phyloP scores from a whole-genome alignment of 495 filamentous ascomycete species.

The Haplographium delicatum region DNA sequence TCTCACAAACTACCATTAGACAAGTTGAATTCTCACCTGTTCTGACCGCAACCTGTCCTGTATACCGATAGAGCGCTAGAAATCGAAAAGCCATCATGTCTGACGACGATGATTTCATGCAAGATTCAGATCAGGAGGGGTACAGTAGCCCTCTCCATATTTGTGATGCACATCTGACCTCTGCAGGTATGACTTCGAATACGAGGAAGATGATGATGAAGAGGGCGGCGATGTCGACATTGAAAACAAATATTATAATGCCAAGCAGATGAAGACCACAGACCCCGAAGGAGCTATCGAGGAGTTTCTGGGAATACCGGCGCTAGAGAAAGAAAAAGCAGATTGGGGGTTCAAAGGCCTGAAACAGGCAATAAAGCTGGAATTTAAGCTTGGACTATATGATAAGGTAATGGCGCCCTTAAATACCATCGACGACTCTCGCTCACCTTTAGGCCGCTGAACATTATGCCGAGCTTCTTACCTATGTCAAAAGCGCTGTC shows the following conservation, averaged over 20 bases:
- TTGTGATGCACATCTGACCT: slow-evolving; percentile 11
- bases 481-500: slow-evolving; percentile 94
- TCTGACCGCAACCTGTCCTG: too few species aligned
- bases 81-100: slow-evolving; percentile 77
- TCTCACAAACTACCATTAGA: too few species aligned
- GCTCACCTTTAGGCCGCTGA: slow-evolving; percentile 68
- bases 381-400: slow-evolving; percentile 83
- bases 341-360: slow-evolving; percentile 99
- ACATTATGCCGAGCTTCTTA: slow-evolving; percentile 91
- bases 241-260: slow-evolving; percentile 99
- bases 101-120: slow-evolving; percentile 96
- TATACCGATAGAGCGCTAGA: too few species aligned
- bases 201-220: slow-evolving; percentile 86
- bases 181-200: slow-evolving; percentile 88
- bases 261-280: slow-evolving; percentile 88
- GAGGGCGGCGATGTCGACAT: slow-evolving; percentile 86
- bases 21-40: too few species aligned
- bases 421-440: not conserved
- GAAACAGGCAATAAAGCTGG: slow-evolving; percentile 96
- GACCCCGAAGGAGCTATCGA: slow-evolving; percentile 84
- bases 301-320: slow-evolving; percentile 84
- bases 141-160: slow-evolving; percentile 27
- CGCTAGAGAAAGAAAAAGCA: slow-evolving; percentile 73
- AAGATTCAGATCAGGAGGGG: slow-evolving; percentile 92
- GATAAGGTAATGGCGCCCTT: slow-evolving; percentile 54